Conservation (phyloP, 108 stramenopile genomes). For the Nitzschia sp. region DNA sequence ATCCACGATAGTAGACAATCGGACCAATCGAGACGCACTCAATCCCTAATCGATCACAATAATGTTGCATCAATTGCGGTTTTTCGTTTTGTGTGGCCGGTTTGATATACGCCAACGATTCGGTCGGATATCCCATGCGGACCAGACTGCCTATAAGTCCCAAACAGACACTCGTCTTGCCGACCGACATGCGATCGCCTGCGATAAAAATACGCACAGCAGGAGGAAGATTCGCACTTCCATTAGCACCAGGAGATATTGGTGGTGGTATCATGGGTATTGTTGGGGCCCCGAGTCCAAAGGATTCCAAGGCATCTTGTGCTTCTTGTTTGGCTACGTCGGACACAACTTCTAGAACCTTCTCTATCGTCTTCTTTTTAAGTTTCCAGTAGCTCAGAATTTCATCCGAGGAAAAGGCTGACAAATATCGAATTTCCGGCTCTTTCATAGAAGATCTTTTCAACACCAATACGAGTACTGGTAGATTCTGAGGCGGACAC, state of each 20-base stretch:
- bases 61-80: conserved; percentile 84
- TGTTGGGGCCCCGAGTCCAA: neutral
- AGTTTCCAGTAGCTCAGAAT: conserved; percentile 12
- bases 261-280: neutral
- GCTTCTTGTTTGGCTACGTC: neutral
- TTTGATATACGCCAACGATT: conserved; percentile 94
- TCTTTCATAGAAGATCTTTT: conserved; percentile 2
- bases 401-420: neutral
- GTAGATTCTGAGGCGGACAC: conserved; percentile 27
- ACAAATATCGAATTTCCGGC: conserved; percentile 15
- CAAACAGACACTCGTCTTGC: conserved; percentile 93
- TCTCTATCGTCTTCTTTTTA: neutral
- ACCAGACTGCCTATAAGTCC: conserved; percentile 71
- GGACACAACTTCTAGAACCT: neutral
- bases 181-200: conserved; percentile 89
- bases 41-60: conserved; percentile 85
- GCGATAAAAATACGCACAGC: conserved; percentile 79
- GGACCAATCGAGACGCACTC: conserved; percentile 87
- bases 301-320: neutral
- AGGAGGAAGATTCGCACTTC: neutral
- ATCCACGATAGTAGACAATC: conserved; percentile 95
- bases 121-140: conserved; percentile 47
- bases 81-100: conserved; percentile 96
- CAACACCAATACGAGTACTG: conserved; percentile 17
- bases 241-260: neutral